phyloP scores from a whole-genome alignment of 495 filamentous ascomycete species.

The Tetracladium marchalianum region DNA sequence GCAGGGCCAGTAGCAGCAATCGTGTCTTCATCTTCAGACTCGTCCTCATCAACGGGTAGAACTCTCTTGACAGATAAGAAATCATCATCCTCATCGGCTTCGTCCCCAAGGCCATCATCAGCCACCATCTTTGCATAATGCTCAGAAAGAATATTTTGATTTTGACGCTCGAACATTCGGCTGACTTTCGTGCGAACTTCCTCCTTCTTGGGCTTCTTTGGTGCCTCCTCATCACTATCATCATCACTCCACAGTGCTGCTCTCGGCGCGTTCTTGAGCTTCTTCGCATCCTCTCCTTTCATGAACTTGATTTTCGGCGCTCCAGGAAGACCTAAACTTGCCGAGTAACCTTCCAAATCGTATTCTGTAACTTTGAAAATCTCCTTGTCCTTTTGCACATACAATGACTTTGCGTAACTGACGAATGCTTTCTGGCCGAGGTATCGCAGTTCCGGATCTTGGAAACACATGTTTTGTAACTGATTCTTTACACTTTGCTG shows the following conservation, averaged over 20 bases:
- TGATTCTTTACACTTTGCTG: constrained; percentile 74
- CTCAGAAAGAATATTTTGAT: constrained; percentile 86
- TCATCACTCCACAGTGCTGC: constrained; percentile 42
- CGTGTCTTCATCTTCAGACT: constrained; percentile 28
- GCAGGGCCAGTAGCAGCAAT: constrained; percentile 19
- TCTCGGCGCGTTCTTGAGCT: constrained; percentile 75
- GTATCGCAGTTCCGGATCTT: constrained; percentile 90
- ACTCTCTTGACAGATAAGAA: constrained; percentile 86
- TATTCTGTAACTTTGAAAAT: constrained; percentile 74
- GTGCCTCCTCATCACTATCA: constrained; percentile 31
- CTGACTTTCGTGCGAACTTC: constrained; percentile 84
- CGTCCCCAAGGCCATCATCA: constrained; percentile 41
- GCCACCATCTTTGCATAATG: constrained; percentile 84
- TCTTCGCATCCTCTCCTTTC: constrained; percentile 78
- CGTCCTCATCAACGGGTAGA: constrained; percentile 46
- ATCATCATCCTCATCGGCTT: constrained; percentile 56
- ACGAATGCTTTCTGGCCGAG: constrained; percentile 93
- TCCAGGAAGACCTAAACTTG: constrained; percentile 79
- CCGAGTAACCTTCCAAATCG: constrained; percentile 75
- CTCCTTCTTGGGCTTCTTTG: constrained; percentile 45
- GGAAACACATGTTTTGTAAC: constrained; percentile 88
- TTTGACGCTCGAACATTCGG: constrained; percentile 90
- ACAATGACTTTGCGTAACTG: constrained; percentile 71
- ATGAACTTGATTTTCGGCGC: constrained; percentile 84
- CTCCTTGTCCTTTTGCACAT: constrained; percentile 87